These are phyloP conservation scores for Drechslerella coelobrocha DNA, from an alignment of 2,329 filamentous ascomycete species.

Conservation along the genomic window DNA sequence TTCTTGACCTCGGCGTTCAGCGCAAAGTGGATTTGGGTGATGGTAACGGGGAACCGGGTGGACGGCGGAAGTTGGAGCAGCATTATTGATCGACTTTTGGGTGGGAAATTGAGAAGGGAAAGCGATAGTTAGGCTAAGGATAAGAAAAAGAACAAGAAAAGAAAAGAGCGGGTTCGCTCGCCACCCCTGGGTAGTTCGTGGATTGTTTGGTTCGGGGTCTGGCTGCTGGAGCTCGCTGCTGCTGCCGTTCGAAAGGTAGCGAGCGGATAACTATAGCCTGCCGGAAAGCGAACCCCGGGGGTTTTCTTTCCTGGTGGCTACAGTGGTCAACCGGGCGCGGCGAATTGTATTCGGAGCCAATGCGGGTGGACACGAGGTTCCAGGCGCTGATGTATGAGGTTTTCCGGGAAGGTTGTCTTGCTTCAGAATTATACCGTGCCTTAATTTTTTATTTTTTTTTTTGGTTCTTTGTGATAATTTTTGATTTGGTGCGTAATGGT, in stretches of 20 bases:
- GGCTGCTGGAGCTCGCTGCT: slow-evolving; percentile 1
- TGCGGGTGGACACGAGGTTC: slow-evolving; percentile 31
- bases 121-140: not conserved
- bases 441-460: not conserved
- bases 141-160: slow-evolving; percentile 19
- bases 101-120: slow-evolving; percentile 18
- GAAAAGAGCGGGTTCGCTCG: slow-evolving; percentile 11
- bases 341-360: not conserved
- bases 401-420: not conserved
- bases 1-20: slow-evolving; percentile 77
- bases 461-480: slow-evolving; percentile 8
- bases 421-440: not conserved
- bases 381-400: slow-evolving; percentile 2
- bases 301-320: slow-evolving; percentile 29
- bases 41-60: slow-evolving; percentile 90
- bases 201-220: not conserved
- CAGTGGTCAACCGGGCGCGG: not conserved
- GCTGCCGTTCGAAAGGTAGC: not conserved
- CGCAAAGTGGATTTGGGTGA: slow-evolving; percentile 80
- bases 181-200: not conserved
- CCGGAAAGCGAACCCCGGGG: slow-evolving; percentile 35
- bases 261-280: not conserved
- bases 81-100: slow-evolving; percentile 35
- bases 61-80: slow-evolving; percentile 54
- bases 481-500: not conserved